phyloP scores from a whole-genome alignment of 179 eudicot genomes.

The Dionaea muscipula region DNA sequence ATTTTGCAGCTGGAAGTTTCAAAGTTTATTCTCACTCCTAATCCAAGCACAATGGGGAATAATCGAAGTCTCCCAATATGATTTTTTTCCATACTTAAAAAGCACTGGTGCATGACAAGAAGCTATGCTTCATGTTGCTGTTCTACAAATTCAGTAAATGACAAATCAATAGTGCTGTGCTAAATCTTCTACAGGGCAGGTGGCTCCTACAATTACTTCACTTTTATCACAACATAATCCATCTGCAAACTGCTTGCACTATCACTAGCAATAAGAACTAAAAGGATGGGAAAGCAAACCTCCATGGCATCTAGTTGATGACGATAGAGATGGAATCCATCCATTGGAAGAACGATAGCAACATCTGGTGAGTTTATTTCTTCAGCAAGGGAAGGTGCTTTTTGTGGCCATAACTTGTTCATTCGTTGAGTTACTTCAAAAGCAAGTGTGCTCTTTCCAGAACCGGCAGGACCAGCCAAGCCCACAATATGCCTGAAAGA shows the following conservation, averaged over 20 bases:
- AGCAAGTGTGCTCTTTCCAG: constrained; percentile 93
- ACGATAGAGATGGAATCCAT: constrained; percentile 96
- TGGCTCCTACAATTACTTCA: no score
- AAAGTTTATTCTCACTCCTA: no score
- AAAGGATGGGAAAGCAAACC: constrained; percentile 24
- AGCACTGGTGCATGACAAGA: no score
- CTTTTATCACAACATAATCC: background rate
- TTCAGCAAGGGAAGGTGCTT: constrained; percentile 47
- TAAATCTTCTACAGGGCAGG: no score
- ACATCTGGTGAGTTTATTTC: constrained; percentile 55
- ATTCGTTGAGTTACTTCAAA: constrained; percentile 62
- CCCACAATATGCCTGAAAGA: constrained; percentile 72
- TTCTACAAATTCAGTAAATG: no score
- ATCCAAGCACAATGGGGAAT: no score
- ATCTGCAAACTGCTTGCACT: background rate
- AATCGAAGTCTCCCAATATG: no score
- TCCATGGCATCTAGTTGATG: constrained; percentile 85
- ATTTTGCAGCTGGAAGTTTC: background rate
- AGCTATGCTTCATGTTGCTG: no score
- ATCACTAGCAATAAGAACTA: background rate
- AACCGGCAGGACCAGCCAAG: constrained; percentile 96
- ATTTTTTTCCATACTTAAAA: no score
- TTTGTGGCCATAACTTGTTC: constrained; percentile 71
- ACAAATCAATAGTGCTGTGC: no score
- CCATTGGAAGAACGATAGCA: constrained; percentile 89